Conservation (phyloP, 768 basidiomycete genomes). For the Psilocybe azurescens region DNA sequence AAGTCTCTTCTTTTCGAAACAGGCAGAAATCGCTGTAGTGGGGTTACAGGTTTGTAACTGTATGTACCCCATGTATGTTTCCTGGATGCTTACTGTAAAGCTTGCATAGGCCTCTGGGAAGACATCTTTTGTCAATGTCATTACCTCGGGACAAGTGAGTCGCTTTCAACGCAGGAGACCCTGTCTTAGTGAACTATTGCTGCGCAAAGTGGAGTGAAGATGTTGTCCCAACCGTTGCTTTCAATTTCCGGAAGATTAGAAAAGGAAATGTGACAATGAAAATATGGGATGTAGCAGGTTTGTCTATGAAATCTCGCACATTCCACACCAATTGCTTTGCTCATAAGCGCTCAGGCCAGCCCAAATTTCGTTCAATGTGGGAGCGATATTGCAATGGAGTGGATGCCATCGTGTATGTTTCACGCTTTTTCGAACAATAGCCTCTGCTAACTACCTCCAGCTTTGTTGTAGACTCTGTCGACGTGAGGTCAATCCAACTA, state of each 20-base stretch:
- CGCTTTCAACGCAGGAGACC: neutral
- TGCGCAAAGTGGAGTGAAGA: slow-evolving; percentile 86
- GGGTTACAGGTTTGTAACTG: slow-evolving; percentile 71
- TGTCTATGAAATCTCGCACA: slow-evolving; percentile 23
- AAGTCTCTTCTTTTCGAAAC: slow-evolving; percentile 86
- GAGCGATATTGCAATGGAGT: slow-evolving; percentile 93
- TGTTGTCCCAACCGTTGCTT: slow-evolving; percentile 95
- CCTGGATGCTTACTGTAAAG: neutral
- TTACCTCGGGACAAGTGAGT: slow-evolving; percentile 81
- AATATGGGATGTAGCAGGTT: slow-evolving; percentile 95
- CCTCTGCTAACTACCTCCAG: slow-evolving; percentile 42
- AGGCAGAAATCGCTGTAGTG: slow-evolving; percentile 90
- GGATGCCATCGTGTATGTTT: slow-evolving; percentile 85
- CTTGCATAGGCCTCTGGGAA: slow-evolving; percentile 83
- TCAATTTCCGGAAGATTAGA: slow-evolving; percentile 86
- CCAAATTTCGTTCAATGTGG: slow-evolving; percentile 95
- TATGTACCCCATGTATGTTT: neutral
- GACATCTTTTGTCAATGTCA: slow-evolving; percentile 92
- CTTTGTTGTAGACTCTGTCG: slow-evolving; percentile 91
- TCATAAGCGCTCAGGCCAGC: slow-evolving; percentile 64
- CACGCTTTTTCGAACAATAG: slow-evolving; percentile 6
- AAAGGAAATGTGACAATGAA: slow-evolving; percentile 92
- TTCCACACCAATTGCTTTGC: neutral
- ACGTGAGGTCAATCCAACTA: slow-evolving; percentile 57
- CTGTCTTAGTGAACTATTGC: slow-evolving; percentile 15